Evolutionary conservation across 352 stramenopile genomes (phyloP).

Genomic region (Globisporangium polare): DNA sequence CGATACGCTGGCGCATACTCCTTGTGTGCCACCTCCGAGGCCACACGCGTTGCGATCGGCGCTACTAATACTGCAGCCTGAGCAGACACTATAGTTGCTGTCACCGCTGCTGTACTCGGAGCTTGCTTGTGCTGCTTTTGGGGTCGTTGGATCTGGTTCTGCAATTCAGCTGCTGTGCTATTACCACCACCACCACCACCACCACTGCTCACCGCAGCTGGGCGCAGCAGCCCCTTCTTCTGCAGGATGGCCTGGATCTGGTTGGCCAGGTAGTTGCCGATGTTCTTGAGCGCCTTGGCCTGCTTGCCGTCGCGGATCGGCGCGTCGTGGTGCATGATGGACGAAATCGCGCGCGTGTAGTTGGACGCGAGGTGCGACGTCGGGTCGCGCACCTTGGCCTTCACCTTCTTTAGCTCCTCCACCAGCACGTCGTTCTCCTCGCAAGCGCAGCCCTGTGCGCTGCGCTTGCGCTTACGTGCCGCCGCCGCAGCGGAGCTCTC

Average conservation of each 20-base stretch:
- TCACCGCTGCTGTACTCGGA: neutral
- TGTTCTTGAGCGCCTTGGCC: constrained; percentile 64
- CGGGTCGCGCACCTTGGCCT: constrained; percentile 43
- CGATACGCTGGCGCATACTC: constrained; percentile 48
- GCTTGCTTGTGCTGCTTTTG: neutral
- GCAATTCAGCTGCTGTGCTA: neutral
- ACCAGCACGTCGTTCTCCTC: constrained; percentile 64
- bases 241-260: constrained; percentile 76
- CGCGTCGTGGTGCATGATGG: constrained; percentile 48
- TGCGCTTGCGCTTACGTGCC: constrained; percentile 39
- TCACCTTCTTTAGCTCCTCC: constrained; percentile 64
- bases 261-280: constrained; percentile 86
- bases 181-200: neutral
- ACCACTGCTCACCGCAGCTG: neutral
- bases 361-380: constrained; percentile 61
- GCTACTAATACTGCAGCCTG: neutral
- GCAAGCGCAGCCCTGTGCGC: constrained; percentile 42
- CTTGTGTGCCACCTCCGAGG: constrained; percentile 10
- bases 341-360: constrained; percentile 66
- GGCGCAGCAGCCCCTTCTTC: constrained; percentile 23
- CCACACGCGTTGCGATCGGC: neutral
- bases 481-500: neutral
- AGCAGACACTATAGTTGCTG: neutral
- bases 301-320: constrained; percentile 43
- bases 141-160: neutral